phyloP scores from a whole-genome alignment of 2,329 filamentous ascomycete species.

The Aspergillus floridensis region DNA sequence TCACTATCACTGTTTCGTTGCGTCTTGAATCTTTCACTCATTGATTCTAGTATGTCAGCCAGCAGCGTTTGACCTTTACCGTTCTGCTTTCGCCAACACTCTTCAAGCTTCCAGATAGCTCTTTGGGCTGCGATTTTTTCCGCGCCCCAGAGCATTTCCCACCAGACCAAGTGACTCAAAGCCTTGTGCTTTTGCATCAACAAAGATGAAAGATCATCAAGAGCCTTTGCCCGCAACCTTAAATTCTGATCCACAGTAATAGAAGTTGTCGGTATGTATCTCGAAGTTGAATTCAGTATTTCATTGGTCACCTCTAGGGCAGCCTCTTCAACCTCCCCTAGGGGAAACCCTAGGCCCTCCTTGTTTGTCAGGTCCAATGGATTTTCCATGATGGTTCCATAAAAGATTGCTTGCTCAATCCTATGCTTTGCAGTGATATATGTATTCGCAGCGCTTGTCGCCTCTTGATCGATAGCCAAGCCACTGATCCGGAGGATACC shows the following conservation, averaged over 20 bases:
- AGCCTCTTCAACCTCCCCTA: conserved; percentile 70
- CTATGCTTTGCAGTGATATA: conserved; percentile 79
- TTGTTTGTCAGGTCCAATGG: conserved; percentile 80
- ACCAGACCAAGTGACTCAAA: conserved; percentile 67
- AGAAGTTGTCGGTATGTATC: conserved; percentile 69
- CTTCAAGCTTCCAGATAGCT: conserved; percentile 77
- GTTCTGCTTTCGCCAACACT: conserved; percentile 63
- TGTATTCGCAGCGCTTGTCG: conserved; percentile 39
- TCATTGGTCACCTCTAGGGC: conserved; percentile 76
- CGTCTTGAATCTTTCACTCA: conserved; percentile 74
- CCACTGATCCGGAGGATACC: conserved; percentile 57
- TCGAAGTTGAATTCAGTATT: conserved; percentile 73
- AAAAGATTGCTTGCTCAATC: conserved; percentile 93
- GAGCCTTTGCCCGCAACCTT: conserved; percentile 66
- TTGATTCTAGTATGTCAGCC: conserved; percentile 69
- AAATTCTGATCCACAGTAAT: conserved; percentile 81
- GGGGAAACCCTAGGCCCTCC: conserved; percentile 63
- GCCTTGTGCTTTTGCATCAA: conserved; percentile 62
- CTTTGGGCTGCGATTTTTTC: conserved; percentile 83
- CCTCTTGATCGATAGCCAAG: conserved; percentile 26
- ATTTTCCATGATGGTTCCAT: conserved; percentile 75
- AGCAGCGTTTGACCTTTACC: conserved; percentile 60
- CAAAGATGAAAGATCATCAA: conserved; percentile 72
- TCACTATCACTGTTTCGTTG: conserved; percentile 70
- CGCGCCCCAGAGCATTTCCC: conserved; percentile 81